Evolutionary conservation across 345 rosid genomes (phyloP), one percentile per base, ranked within the genome.

Genomic region (Salix dunnii): DNA sequence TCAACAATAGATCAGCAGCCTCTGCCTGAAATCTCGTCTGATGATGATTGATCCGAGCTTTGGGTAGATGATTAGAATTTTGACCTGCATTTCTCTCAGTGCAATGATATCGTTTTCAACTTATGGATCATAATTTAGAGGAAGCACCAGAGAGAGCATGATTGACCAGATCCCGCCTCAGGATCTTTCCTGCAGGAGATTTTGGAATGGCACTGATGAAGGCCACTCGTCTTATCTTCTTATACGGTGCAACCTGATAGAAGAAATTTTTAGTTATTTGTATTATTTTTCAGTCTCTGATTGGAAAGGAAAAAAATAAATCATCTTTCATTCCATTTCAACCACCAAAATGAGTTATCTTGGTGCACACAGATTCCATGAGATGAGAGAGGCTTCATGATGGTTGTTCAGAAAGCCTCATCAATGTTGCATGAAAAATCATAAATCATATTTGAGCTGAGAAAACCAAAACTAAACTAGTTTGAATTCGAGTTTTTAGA

Each of bases 171-270:
- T 91, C 93, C 73, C 92, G 87, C 80, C 97, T 89, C 82, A 95
- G 79, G 70, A 90, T 93, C 89, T 95, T 95, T 25, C 98, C 97
- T 0, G 99, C 88, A 0, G 92, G 88, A 31, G 85, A 79, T 80
- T 91, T 96, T 1, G 98, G 99, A 74, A 93, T 87, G 23, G 91
- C 75, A 72, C 83, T 73, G 68, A 88, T 83, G 77, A 96, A 93
- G n/a, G 92, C 94, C 49, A 91, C 94, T 58, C 86, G 87, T 42
- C 99, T 69, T 72, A 93, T 85, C 86, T 91, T 96, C 86, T 96
- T 96, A 79, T 93, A 91, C 6, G 97, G 97, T 75, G 96, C 91
- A 73, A 93, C 97, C 99, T 95, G 88, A 76, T 76, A 43, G 16
- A 58, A 58, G 63, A n/a, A n/a, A n/a, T 3, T 13, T n/a, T n/a